Evolutionary conservation across 1,284 basidiomycete genomes (phyloP).

Genomic region (Ganoderma sinense): DNA sequence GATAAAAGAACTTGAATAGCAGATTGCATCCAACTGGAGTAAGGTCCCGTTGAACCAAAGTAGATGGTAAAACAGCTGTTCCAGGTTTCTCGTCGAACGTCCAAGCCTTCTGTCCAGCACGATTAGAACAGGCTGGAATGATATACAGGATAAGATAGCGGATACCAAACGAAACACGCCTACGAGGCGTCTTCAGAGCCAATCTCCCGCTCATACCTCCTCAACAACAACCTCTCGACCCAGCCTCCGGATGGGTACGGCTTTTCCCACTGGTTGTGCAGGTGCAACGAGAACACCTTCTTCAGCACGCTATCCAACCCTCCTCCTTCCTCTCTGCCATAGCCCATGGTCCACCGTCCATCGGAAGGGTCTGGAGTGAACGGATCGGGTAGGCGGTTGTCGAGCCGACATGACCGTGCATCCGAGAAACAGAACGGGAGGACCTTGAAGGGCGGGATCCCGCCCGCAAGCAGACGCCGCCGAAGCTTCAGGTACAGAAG

Average conservation of each 20-base stretch:
- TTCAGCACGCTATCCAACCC: constrained; percentile 72
- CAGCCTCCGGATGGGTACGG: constrained; percentile 79
- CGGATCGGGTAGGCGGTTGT: constrained; percentile 91
- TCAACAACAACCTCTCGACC: constrained; percentile 80
- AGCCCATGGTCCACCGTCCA: constrained; percentile 63
- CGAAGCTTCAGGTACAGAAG: constrained; percentile 89
- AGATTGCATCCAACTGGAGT: neutral
- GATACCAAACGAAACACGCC: neutral
- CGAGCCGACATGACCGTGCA: constrained; percentile 86
- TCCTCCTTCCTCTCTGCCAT: constrained; percentile 66
- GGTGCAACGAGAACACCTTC: constrained; percentile 85
- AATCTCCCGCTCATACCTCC: constrained; percentile 61
- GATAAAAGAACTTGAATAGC: too few species aligned
- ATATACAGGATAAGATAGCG: neutral
- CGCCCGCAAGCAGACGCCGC: constrained; percentile 77
- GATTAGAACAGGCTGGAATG: neutral
- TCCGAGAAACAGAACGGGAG: constrained; percentile 95
- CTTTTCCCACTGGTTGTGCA: constrained; percentile 95
- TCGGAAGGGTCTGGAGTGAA: constrained; percentile 70
- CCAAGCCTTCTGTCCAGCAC: neutral
- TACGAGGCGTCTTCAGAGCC: neutral
- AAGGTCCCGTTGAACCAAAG: neutral
- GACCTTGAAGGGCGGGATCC: constrained; percentile 85
- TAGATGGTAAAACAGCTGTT: neutral
- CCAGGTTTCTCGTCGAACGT: too few species aligned